Percentiles rank a stretch among this genome's conserved stretches.
Evolutionary conservation across 805 yeast genomes (phyloP).

Genomic region (Lachancea dasiensis): DNA sequence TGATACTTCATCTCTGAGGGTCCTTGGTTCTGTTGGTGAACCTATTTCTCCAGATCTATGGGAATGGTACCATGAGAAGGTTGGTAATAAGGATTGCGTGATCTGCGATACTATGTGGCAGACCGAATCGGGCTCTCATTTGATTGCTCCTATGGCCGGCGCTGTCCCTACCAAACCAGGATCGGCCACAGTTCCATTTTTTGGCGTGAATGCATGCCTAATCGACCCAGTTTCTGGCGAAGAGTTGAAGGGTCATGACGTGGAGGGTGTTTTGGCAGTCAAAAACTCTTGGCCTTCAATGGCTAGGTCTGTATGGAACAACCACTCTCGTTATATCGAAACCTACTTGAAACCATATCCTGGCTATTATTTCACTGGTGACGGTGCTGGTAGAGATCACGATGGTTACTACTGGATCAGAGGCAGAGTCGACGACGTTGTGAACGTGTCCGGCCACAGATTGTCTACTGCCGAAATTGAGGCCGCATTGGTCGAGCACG

Average conservation of each 20-base stretch:
- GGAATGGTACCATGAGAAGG: conserved; percentile 95
- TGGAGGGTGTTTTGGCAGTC: conserved; percentile 93
- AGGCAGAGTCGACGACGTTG: conserved; percentile 98
- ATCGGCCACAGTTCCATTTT: conserved; percentile 93
- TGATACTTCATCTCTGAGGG: conserved; percentile 81
- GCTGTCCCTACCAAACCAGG: conserved; percentile 95
- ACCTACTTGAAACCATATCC: conserved; percentile 92
- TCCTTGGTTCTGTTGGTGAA: conserved; percentile 96
- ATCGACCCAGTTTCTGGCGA: conserved; percentile 91
- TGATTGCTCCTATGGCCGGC: conserved; percentile 93
- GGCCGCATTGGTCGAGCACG: conserved; percentile 77
- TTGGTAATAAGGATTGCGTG: conserved; percentile 86
- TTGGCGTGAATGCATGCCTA: conserved; percentile 85
- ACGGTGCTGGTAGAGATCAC: conserved; percentile 95
- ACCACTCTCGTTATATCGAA: conserved; percentile 79
- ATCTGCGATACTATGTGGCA: conserved; percentile 98
- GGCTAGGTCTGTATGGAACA: conserved; percentile 91
- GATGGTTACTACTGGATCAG: conserved; percentile 98
- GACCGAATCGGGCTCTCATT: conserved; percentile 95
- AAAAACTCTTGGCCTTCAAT: conserved; percentile 96
- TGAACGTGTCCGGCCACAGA: conserved; percentile 96
- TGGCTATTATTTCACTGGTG: conserved; percentile 94
- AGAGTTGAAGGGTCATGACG: conserved; percentile 79
- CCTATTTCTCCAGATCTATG: conserved; percentile 97
- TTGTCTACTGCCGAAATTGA: conserved; percentile 98